Conservation (phyloP, 169 alveolate species). For the Perkinsus chesapeaki region DNA sequence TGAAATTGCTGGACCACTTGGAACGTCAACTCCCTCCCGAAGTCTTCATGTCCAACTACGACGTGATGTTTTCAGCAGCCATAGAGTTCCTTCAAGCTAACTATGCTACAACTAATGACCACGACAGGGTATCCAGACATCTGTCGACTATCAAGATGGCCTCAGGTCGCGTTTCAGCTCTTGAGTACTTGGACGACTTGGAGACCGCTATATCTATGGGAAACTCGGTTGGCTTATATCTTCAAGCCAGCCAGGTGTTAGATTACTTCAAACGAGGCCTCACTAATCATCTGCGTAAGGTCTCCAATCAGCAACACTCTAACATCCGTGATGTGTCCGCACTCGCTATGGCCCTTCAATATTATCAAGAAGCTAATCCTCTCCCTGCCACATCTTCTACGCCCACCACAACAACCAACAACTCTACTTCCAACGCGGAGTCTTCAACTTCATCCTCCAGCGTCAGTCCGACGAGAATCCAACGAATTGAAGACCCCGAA, state of each 20-base stretch:
- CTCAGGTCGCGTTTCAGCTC: not conserved
- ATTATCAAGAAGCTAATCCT: not conserved
- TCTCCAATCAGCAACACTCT: not conserved
- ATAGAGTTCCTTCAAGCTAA: not conserved
- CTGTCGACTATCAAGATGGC: not conserved
- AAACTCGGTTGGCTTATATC: not conserved
- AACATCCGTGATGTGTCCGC: not conserved
- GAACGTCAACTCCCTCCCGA: not conserved
- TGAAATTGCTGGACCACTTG: not conserved
- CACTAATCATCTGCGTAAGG: not conserved
- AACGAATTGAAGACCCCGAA: not conserved
- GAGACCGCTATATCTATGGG: not conserved
- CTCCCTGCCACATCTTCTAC: not conserved
- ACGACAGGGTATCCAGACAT: not conserved
- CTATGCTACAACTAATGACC: not conserved
- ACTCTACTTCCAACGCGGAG: not conserved
- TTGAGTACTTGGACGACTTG: not conserved
- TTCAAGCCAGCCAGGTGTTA: not conserved
- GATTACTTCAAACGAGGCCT: not conserved
- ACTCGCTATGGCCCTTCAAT: not conserved
- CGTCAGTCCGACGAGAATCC: not conserved
- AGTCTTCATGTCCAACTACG: not conserved
- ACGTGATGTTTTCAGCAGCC: not conserved
- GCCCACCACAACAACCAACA: not conserved
- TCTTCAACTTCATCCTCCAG: not conserved